Evolutionary conservation across 2,329 filamentous ascomycete species (phyloP).

Genomic region (Chrysoporthe puriensis): DNA sequence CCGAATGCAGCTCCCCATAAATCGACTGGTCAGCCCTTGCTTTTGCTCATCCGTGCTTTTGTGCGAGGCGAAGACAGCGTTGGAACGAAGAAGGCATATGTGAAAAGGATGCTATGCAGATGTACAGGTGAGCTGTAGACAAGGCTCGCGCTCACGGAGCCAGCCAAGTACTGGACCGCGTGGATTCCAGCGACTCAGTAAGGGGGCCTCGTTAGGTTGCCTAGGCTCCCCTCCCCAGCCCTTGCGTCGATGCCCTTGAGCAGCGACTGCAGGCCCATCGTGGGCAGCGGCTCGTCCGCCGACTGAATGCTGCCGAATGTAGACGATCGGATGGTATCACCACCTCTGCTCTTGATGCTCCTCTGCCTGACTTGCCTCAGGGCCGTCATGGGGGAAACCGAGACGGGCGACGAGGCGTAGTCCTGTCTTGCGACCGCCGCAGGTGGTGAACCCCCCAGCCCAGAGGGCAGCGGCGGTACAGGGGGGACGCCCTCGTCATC

Average conservation of each 20-base stretch:
- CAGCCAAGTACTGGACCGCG: neutral
- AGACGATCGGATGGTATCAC: slow-evolving; percentile 42
- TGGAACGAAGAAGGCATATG: neutral
- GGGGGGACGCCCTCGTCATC: slow-evolving; percentile 50
- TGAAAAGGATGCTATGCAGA: neutral
- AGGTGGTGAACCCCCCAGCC: slow-evolving; percentile 32
- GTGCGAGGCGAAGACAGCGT: neutral
- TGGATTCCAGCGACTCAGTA: slow-evolving; percentile 41
- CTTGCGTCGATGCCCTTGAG: slow-evolving; percentile 55
- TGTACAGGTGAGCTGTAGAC: neutral
- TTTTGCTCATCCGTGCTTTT: neutral
- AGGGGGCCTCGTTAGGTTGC: slow-evolving; percentile 52
- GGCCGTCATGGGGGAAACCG: slow-evolving; percentile 18
- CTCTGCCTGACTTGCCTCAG: slow-evolving; percentile 37
- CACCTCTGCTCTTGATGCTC: slow-evolving; percentile 47
- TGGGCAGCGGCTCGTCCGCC: slow-evolving; percentile 36
- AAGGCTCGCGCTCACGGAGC: neutral
- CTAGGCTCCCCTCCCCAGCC: slow-evolving; percentile 49
- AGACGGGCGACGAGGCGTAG: slow-evolving; percentile 23
- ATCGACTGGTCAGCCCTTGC: too few relatives aligned
- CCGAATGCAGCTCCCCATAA: too few relatives aligned
- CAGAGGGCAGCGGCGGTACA: slow-evolving; percentile 56
- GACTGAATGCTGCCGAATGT: slow-evolving; percentile 40
- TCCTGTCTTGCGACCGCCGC: slow-evolving; percentile 22
- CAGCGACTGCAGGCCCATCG: slow-evolving; percentile 53